Evolutionary conservation across 2,329 filamentous ascomycete species (phyloP).

Genomic region (Uncinocarpus reesii): DNA sequence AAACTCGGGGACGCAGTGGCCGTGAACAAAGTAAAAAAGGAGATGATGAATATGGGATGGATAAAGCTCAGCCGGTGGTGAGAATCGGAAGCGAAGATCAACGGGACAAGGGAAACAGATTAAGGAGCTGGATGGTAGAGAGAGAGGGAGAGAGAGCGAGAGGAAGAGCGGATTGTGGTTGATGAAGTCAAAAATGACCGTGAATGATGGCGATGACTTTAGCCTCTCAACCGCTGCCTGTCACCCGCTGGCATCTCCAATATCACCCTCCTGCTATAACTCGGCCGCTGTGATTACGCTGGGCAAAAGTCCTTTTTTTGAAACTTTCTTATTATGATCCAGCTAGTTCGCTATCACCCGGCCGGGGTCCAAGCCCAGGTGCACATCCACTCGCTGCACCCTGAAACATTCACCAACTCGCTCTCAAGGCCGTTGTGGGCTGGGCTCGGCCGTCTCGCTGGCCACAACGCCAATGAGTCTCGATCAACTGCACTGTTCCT

Average conservation of each 20-base stretch:
- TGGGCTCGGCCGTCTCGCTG: too few relatives aligned
- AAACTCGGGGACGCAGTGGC: neutral
- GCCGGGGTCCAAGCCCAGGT: conserved; percentile 5
- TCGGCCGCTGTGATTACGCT: neutral
- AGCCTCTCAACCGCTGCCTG: neutral
- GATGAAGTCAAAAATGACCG: neutral
- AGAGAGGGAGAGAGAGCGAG: neutral
- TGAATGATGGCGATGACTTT: neutral
- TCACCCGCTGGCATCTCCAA: neutral
- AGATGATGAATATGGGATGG: neutral
- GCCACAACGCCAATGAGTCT: too few relatives aligned
- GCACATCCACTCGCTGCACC: neutral
- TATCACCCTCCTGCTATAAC: neutral
- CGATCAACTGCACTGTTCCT: too few relatives aligned
- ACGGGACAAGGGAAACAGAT: conserved; percentile 13
- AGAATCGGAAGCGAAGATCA: conserved; percentile 19
- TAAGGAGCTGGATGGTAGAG: neutral
- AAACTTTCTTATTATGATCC: conserved; percentile 11
- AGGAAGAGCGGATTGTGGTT: neutral
- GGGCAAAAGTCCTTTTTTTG: conserved; percentile 6
- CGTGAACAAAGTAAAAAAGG: too few relatives aligned
- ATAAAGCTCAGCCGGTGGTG: neutral
- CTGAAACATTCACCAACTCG: conserved; percentile 4
- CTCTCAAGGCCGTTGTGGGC: too few relatives aligned
- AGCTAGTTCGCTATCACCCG: neutral